phyloP scores from a whole-genome alignment of 176 grass and related monocot species.

The Carex myosuroides region DNA sequence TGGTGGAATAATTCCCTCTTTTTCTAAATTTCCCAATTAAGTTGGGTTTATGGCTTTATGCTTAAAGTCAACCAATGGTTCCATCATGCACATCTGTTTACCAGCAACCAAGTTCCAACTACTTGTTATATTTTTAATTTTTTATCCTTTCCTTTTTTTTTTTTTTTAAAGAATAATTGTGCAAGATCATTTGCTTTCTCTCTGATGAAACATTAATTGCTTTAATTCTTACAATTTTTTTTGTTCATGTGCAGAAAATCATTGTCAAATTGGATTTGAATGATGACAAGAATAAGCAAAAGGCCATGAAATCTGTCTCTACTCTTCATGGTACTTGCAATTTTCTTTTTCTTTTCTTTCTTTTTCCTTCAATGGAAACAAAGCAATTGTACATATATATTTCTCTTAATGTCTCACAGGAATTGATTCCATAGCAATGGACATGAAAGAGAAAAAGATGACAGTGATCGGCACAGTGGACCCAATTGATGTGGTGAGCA shows the following conservation, averaged over 20 bases:
- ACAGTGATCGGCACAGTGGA: constrained; percentile 67
- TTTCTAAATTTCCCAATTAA: background rate
- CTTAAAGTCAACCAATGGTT: background rate
- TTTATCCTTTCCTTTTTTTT: background rate
- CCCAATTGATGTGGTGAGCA: constrained; percentile 58
- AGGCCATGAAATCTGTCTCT: constrained; percentile 82
- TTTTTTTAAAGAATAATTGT: background rate
- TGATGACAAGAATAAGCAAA: constrained; percentile 90
- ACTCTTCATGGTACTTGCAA: constrained; percentile 37
- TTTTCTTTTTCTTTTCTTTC: background rate
- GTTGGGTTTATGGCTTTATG: background rate
- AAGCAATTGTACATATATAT: background rate
- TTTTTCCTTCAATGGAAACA: background rate
- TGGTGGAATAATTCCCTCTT: background rate
- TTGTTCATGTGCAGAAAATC: constrained; percentile 49
- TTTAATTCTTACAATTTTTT: background rate
- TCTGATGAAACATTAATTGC: background rate
- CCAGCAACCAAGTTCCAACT: background rate
- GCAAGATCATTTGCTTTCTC: background rate
- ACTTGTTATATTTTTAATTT: background rate
- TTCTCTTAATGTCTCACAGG: constrained; percentile 25
- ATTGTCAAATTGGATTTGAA: constrained; percentile 68
- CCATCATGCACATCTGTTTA: background rate
- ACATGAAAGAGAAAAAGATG: constrained; percentile 74
- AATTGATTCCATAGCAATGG: constrained; percentile 55